Conservation (phyloP, 192 early-diverging fungal genomes). For the Fimicolochytrium jonesii region DNA sequence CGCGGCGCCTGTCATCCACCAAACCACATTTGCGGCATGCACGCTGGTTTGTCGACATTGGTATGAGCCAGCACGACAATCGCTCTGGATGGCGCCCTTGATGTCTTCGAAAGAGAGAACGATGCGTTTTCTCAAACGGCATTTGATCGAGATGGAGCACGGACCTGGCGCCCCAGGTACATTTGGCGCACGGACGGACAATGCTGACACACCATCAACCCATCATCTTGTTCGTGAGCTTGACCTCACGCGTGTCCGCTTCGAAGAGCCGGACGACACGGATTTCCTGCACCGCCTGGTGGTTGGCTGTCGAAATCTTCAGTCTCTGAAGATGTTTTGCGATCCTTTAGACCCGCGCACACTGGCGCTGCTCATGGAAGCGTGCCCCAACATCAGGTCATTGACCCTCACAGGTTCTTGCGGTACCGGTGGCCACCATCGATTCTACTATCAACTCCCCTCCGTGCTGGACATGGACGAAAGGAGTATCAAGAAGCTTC, state of each 20-base stretch:
- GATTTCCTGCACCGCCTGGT: background rate
- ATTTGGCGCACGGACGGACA: too few species aligned
- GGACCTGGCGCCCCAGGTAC: background rate
- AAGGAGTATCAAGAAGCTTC: background rate
- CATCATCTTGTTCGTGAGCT: slow-evolving; percentile 7
- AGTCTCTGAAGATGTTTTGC: slow-evolving; percentile 8
- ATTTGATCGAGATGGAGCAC: background rate
- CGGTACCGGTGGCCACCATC: background rate
- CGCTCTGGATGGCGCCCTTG: slow-evolving; percentile 7
- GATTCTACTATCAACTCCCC: slow-evolving; percentile 16
- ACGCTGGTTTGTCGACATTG: slow-evolving; percentile 7
- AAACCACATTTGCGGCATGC: slow-evolving; percentile 1
- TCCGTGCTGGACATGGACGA: slow-evolving; percentile 6
- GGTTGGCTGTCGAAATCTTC: background rate
- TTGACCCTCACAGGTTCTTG: slow-evolving; percentile 2
- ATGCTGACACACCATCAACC: background rate
- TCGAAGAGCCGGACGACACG: slow-evolving; percentile 16
- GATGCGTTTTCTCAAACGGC: slow-evolving; percentile 1
- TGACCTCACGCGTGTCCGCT: slow-evolving; percentile 1
- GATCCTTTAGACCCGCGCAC: slow-evolving; percentile 24
- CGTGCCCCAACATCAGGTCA: background rate
- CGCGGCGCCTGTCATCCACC: background rate
- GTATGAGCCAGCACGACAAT: background rate
- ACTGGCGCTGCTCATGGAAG: background rate
- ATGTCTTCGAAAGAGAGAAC: background rate